Conservation (phyloP, 1,284 basidiomycete species). For the Wolfiporia cocos region DNA sequence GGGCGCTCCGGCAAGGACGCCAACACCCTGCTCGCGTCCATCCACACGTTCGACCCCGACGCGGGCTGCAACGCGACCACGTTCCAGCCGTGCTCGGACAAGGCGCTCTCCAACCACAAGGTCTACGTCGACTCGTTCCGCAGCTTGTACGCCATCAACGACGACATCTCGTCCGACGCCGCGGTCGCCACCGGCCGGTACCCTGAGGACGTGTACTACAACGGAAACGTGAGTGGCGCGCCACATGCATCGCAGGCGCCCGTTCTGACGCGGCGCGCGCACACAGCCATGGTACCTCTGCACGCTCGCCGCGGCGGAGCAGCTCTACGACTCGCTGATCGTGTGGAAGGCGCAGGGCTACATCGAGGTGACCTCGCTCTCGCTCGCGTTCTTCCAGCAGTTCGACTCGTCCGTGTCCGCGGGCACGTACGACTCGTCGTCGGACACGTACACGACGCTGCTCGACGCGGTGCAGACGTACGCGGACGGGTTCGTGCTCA, state of each 20-base stretch:
- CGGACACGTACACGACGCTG: constrained; percentile 26
- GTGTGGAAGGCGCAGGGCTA: constrained; percentile 31
- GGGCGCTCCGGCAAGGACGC: constrained; percentile 37
- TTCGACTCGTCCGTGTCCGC: constrained; percentile 26
- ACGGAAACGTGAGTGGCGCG: constrained; percentile 38
- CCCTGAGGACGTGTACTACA: constrained; percentile 45
- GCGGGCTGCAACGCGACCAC: constrained; percentile 46
- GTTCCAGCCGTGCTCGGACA: constrained; percentile 58
- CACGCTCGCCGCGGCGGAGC: constrained; percentile 37
- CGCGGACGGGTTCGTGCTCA: constrained; percentile 37
- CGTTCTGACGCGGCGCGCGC: background rate
- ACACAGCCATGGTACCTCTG: constrained; percentile 37
- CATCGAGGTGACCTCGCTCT: constrained; percentile 31
- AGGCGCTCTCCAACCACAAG: constrained; percentile 47
- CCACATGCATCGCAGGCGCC: background rate
- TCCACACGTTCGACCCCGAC: constrained; percentile 40
- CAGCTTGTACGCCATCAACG: constrained; percentile 44
- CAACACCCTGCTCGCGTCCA: constrained; percentile 39
- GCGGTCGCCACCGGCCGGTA: constrained; percentile 52
- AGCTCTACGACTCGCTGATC: constrained; percentile 37
- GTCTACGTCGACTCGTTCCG: constrained; percentile 51
- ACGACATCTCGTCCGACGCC: constrained; percentile 32
- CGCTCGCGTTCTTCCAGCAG: constrained; percentile 38
- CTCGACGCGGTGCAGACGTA: constrained; percentile 30
- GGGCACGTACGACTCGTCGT: constrained; percentile 30